Base-by-base conservation (phyloP, 2,329 filamentous ascomycete species). In the Phialophora tarda region DNA sequence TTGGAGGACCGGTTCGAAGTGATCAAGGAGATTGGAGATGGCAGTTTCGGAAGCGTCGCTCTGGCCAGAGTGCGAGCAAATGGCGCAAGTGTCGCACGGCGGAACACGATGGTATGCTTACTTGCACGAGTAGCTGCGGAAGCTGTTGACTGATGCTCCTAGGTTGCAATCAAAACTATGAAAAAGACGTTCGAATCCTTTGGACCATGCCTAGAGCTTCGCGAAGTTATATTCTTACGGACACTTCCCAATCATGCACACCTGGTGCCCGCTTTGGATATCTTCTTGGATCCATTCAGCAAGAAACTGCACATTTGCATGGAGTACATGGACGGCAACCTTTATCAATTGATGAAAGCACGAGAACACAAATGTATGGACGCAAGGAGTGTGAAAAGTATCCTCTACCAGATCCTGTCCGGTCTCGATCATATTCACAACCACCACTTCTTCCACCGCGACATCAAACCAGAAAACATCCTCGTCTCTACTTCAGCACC, bases 81-180 rank as follows among this genome's bases (percentile, higher is more conserved):
- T 70, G 95, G 95, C 76, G 89, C 93, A 73, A 91, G 88, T 77
- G 87, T 97, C 71, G 94, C 94, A 74, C 90, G 93, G 73, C 87
- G 93, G 78, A 94, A 94, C 73, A 97, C 93, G 65, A 87, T 98
- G 84, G 94, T 98, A 88, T 83, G 70, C 3, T 8, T 38, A 30
- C 30, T 38, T 1, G 47, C n/a, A 28, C 1, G 1, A 38, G 30
- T 4, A 11, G 58, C 14, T 41, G 30, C 44, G 14, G 17, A 30
- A 38, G 14, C 34, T 53, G 48, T 44, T 68, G 59, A 64, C 64
- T 71, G 73, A 73, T 41, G 28, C 10, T 44, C 23, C 23, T 54
- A 98, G 95, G 91, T 99, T 74, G 95, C 95, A 51, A 97, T 99
- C 82, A 99, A 99, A 82, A 98, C 95, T 5, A 99, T 99, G 95